Percentiles rank a stretch among this genome's conserved stretches.
Conservation (phyloP, 257 asterid species). For the Galeopsis tetrahit region DNA sequence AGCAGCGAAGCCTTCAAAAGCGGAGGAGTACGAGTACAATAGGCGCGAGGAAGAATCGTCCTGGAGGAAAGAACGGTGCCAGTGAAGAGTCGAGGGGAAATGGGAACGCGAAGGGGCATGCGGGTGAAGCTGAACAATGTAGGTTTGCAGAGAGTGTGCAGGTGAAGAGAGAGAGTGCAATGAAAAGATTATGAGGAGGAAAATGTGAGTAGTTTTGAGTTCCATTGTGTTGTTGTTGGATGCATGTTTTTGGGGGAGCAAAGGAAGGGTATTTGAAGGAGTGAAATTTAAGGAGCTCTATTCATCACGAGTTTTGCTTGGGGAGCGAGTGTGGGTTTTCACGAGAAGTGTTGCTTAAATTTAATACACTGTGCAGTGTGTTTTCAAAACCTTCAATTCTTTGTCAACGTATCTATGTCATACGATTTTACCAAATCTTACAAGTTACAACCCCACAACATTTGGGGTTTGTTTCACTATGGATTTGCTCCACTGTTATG, state of each 20-base stretch:
- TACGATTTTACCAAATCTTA: too few relatives aligned
- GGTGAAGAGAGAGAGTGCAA: conserved; percentile 35
- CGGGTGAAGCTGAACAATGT: conserved; percentile 87
- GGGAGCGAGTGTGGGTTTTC: conserved; percentile 41
- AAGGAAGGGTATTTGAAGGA: conserved; percentile 65
- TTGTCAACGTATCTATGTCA: not conserved
- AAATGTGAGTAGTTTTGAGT: conserved; percentile 32
- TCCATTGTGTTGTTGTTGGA: conserved; percentile 37
- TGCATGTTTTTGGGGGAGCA: conserved; percentile 42
- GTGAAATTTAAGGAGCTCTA: conserved; percentile 80
- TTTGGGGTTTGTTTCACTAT: too few relatives aligned
- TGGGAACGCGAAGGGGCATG: conserved; percentile 42
- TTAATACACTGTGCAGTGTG: conserved; percentile 26
- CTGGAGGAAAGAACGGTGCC: conserved; percentile 84
- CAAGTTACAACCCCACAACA: too few relatives aligned
- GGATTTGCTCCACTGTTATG: too few relatives aligned
- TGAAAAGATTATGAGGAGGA: conserved; percentile 35
- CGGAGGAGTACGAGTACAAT: conserved; percentile 70
- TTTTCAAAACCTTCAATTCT: conserved; percentile 9
- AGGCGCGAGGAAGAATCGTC: conserved; percentile 65
- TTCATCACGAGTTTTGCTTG: conserved; percentile 85
- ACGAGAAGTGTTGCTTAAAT: conserved; percentile 49
- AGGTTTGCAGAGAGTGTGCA: conserved; percentile 63
- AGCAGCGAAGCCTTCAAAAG: conserved; percentile 93
- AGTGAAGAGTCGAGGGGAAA: conserved; percentile 59